Percentiles rank a stretch among this genome's conserved stretches.
Conservation (phyloP, 441 rosid species). For the Populus tomentosa region DNA sequence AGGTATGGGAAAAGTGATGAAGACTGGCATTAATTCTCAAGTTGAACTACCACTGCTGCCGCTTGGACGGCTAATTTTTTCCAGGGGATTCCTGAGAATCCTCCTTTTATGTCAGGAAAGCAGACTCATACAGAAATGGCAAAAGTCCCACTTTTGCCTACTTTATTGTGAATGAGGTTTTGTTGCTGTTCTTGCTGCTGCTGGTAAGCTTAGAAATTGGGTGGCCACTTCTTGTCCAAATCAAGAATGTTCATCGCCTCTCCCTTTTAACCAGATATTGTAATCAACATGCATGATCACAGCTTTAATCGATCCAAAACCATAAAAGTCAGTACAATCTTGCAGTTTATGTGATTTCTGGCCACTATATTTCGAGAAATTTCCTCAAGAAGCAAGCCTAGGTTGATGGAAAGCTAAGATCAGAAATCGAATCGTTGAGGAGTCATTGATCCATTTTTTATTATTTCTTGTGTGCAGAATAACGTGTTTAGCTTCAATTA, state of each 20-base stretch:
- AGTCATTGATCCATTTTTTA: background rate
- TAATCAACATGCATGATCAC: background rate
- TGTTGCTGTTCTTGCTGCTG: too few relatives aligned
- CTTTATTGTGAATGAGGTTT: background rate
- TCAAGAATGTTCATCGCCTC: background rate
- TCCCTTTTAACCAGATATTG: background rate
- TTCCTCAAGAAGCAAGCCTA: too few relatives aligned
- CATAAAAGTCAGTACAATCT: background rate
- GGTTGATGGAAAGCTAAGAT: background rate
- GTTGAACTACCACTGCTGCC: background rate
- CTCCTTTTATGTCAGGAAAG: background rate
- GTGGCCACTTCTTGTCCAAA: background rate
- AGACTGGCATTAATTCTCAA: background rate
- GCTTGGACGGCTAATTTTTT: background rate
- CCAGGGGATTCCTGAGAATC: background rate
- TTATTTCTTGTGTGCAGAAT: background rate
- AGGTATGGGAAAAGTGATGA: background rate
- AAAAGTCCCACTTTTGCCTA: background rate
- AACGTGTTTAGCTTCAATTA: background rate
- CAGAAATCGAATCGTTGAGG: background rate
- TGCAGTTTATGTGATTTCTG: background rate
- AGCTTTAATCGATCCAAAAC: constrained; percentile 11
- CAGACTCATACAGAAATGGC: background rate
- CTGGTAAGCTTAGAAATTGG: background rate
- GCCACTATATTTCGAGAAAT: background rate